phyloP scores from a whole-genome alignment of 148 eudicot species.

The Camellia japonica region DNA sequence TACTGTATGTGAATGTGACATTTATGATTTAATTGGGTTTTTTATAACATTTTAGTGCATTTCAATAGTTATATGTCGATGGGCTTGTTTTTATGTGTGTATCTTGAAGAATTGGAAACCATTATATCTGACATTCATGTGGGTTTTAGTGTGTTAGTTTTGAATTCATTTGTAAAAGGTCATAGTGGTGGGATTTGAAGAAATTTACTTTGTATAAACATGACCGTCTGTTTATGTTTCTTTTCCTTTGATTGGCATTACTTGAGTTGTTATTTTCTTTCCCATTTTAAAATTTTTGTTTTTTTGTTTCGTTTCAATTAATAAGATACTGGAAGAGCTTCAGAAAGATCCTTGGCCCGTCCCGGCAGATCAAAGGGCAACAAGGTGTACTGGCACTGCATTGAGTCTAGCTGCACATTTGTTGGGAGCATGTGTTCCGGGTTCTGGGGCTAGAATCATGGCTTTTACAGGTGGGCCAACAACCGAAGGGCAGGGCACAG shows the following conservation, averaged over 20 bases:
- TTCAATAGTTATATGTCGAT: too few species aligned
- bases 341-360: slow-evolving; percentile 97
- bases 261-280: neutral
- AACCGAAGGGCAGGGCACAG: slow-evolving; percentile 94
- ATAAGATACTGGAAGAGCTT: slow-evolving; percentile 88
- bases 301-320: slow-evolving; percentile 10
- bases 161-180: neutral
- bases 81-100: neutral
- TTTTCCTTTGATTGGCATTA: slow-evolving; percentile 5
- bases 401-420: slow-evolving; percentile 87
- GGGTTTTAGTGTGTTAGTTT: neutral
- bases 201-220: neutral
- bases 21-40: neutral
- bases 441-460: slow-evolving; percentile 91
- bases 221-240: neutral
- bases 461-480: slow-evolving; percentile 94
- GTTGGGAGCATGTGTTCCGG: slow-evolving; percentile 94
- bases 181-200: neutral
- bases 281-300: neutral
- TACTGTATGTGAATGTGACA: neutral
- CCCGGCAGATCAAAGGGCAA: slow-evolving; percentile 78
- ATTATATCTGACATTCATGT: neutral
- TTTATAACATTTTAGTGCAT: too few species aligned
- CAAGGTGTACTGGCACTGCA: slow-evolving; percentile 86
- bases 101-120: neutral